These are phyloP conservation scores for Glycine latifolia DNA, from an alignment of 306 rosid genomes.

Conservation along the genomic window DNA sequence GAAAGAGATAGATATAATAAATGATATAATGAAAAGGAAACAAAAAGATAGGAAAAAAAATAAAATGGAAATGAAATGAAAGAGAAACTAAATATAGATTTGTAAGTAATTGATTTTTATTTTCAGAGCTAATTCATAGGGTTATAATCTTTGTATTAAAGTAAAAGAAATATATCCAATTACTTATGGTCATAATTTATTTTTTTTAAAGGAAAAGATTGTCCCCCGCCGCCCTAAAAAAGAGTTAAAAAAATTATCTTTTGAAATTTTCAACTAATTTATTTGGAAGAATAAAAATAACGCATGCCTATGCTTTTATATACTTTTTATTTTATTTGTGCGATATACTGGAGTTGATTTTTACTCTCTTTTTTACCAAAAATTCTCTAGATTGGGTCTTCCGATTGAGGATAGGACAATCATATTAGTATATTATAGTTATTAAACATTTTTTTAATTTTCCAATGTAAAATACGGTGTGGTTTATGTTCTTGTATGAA, in stretches of 20 bases:
- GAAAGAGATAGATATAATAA: no score
- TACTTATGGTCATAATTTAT: neutral
- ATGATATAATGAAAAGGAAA: no score
- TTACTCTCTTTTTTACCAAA: neutral
- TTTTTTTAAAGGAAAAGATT: no score
- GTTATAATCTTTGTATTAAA: no score
- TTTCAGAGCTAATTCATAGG: no score
- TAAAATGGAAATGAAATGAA: no score
- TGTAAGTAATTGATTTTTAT: no score
- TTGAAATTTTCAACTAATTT: neutral
- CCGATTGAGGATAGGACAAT: neutral
- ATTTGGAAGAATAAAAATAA: neutral
- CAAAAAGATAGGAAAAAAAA: neutral
- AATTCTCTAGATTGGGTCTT: neutral
- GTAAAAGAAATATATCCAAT: no score
- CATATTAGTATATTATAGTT: neutral
- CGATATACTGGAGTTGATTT: neutral
- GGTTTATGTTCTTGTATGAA: slow-evolving; percentile 12
- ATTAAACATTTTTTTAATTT: neutral
- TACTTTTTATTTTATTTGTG: neutral
- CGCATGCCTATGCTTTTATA: neutral
- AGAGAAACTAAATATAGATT: no score
- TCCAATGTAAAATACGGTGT: slow-evolving; percentile 38
- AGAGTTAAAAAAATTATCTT: no score
- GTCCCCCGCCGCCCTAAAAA: no score